These are phyloP conservation scores for Plectosphaerella sp. DNA, from an alignment of 2,329 filamentous ascomycete genomes.

Conservation along the genomic window DNA sequence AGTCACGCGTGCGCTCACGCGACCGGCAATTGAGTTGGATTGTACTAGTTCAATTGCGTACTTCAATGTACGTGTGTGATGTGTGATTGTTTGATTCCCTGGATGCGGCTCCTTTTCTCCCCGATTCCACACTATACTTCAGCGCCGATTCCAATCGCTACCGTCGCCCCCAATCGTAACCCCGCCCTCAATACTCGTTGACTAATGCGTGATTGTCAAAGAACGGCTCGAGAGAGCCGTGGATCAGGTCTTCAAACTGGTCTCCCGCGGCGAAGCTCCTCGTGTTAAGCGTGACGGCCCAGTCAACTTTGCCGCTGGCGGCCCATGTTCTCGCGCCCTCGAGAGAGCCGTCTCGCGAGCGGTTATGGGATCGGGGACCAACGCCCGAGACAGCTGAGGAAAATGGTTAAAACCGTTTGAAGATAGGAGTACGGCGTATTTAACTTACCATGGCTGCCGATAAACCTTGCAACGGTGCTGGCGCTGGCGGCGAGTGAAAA, in stretches of 20 bases:
- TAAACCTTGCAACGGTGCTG: conserved; percentile 5
- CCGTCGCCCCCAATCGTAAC: no score
- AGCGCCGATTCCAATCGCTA: no score
- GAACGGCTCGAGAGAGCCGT: not conserved
- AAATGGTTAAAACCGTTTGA: not conserved
- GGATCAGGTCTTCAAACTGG: not conserved
- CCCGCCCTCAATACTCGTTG: not conserved
- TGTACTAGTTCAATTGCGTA: no score
- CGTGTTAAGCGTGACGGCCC: conserved; percentile 6
- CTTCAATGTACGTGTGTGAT: no score
- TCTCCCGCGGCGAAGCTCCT: not conserved
- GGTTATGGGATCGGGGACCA: not conserved
- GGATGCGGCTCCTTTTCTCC: no score
- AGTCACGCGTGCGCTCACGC: no score
- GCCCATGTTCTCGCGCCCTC: conserved; percentile 3
- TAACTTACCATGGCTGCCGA: conserved; percentile 3
- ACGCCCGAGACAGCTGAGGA: conserved; percentile 4
- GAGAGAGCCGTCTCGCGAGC: not conserved
- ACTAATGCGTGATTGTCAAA: not conserved
- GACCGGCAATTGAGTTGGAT: no score
- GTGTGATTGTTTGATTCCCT: no score
- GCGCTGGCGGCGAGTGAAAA: conserved; percentile 10
- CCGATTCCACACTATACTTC: no score
- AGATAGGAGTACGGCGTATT: not conserved
- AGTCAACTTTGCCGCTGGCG: conserved; percentile 1